Evolutionary conservation across 1,139 yeast species (phyloP), one percentile per base, ranked within the genome.

Genomic region (Candida labiduridarum): DNA sequence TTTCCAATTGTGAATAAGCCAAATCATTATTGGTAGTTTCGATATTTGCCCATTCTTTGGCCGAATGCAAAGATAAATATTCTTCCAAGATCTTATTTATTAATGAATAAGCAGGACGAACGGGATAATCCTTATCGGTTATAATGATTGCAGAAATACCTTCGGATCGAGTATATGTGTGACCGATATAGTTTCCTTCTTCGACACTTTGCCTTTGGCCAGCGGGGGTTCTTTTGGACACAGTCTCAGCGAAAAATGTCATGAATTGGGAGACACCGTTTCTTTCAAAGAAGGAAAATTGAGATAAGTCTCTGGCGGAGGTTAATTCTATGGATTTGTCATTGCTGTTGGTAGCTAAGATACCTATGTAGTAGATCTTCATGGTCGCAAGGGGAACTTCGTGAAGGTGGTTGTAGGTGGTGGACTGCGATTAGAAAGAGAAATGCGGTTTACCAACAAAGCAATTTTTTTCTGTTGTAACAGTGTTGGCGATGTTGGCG

Each of bases 121-220:
- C 92, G 1, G 99, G 99, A 69, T 94, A 94, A 60, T 94, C 97
- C 67, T 88, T 88, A 68, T 94, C 99, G 46, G 96, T 84, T 66
- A 95, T 89, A 53, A 94, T 74, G 29, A 94, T 96, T 56, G 96
- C 96, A n/a, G 96, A 88, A 45, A 94, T 66, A 1, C 98, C 98
- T 68, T 95, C 99, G 33, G 87, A 72, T 58, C 98, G 81, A 25
- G 92, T 85, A 67, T 88, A 94, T 0, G 94, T 94, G 68, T 95
- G 99, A 8, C 97, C 98, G 18, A 89, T 80, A 66, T 92, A 92
- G 66, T 82, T 83, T 46, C 95, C 95, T 68, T 94, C 97, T 67
- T 94, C 97, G 48, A 94, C 89, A 65, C 92, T 83, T 71, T 94
- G 99, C 70, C 99, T 85, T 69, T 90, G 95, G 39, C 97, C 97